Base-by-base conservation (phyloP, 345 rosid species). In the Citropsis articulata region DNA sequence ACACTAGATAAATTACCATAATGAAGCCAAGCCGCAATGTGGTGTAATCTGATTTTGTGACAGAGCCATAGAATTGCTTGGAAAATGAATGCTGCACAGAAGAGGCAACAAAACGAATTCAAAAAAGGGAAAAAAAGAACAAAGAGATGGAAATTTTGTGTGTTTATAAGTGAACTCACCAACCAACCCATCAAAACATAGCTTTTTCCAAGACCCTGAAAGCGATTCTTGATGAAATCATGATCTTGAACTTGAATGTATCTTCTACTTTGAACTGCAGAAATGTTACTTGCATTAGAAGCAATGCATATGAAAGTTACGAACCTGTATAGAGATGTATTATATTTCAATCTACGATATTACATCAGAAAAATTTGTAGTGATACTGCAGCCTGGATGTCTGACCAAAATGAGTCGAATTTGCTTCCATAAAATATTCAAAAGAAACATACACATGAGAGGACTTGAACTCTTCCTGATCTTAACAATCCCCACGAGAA, bases 41-140 rank as follows among this genome's bases (percentile, higher is more conserved):
- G 63, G 84, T 81, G 68, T 97, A 97, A 84, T 97, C 99, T 9
- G 98, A 83, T 80, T 84, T 74, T 61, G 86, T 91, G 53, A 94
- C 96, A 8, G 98, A 93, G 10, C 77, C 94, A 83, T 89, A 80
- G 77, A 97, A 94, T 80, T 97, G 98, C 87, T 97, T 94, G 87
- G 83, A 80, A 86, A 97, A 97, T 2, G 98, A 87, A 75, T 90
- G 93, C 98, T 96, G 89, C 48, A 45, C 22, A 63, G 18, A 77
- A 64, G 50, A 12, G 4, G 50, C 50, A 45, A 45, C 50, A 45
- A 12, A 42, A 45, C 5, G 31, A 55, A 77, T 40, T 24, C 5
- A 72, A 57, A 50, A 33, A 61, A 5, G 21, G 63, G 12, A 0
- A 0, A 38, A 31, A 1, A 45, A 3, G 13, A 40, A 40, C 9